Conservation (phyloP, 371 early-diverging fungal genomes). For the Chytridiales sp. region DNA sequence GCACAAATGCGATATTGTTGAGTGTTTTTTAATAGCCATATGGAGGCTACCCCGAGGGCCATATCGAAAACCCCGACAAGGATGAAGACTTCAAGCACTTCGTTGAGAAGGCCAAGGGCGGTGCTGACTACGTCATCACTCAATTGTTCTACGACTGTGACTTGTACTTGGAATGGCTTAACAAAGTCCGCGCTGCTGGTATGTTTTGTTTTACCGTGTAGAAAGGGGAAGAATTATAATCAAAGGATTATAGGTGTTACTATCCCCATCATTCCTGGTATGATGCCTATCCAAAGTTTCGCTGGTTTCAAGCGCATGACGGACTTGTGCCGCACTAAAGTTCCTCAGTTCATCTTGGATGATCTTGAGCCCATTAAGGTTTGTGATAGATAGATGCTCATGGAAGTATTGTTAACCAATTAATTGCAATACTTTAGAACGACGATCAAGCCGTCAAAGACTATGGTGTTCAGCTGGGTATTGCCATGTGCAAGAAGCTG, state of each 20-base stretch:
- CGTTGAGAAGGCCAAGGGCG: constrained; percentile 87
- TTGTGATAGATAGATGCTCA: no score
- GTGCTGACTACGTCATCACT: constrained; percentile 89
- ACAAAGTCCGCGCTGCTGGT: constrained; percentile 67
- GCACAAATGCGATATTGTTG: not conserved
- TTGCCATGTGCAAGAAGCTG: constrained; percentile 74
- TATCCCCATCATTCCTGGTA: constrained; percentile 88
- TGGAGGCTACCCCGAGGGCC: constrained; percentile 83
- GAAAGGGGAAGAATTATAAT: no score
- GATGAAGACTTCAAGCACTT: constrained; percentile 76
- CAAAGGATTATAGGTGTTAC: constrained; percentile 80
- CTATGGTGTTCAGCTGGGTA: constrained; percentile 81
- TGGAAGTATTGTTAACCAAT: no score
- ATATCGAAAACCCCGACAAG: constrained; percentile 68
- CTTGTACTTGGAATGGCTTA: constrained; percentile 75
- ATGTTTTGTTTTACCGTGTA: constrained; percentile 6
- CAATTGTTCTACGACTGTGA: constrained; percentile 94
- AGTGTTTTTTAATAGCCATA: not conserved
- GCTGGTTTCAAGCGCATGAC: constrained; percentile 89
- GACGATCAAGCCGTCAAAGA: constrained; percentile 93
- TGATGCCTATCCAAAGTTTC: constrained; percentile 93
- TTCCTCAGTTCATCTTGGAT: constrained; percentile 79
- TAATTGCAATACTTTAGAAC: constrained; percentile 53
- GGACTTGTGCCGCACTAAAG: constrained; percentile 79
- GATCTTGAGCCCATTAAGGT: constrained; percentile 86